phyloP scores from a whole-genome alignment of 768 basidiomycete species.

The Naganishia onofrii region DNA sequence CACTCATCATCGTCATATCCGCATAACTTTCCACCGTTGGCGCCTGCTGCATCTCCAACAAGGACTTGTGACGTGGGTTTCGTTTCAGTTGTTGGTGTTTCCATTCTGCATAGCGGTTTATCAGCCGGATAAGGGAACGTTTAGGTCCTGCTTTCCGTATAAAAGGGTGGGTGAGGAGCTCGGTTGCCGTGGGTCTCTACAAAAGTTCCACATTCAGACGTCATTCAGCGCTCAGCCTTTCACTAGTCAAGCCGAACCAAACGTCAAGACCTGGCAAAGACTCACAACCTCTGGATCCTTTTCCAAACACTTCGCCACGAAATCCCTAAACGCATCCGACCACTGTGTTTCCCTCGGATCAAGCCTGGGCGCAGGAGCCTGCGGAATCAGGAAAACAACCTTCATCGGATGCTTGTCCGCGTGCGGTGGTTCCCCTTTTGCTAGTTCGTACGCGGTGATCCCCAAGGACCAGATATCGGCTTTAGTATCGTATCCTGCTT shows the following conservation, averaged over 20 bases:
- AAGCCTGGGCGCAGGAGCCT: slow-evolving; percentile 85
- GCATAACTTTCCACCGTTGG: slow-evolving; percentile 31
- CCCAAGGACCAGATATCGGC: slow-evolving; percentile 98
- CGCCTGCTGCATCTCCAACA: slow-evolving; percentile 32
- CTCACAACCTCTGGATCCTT: slow-evolving; percentile 67
- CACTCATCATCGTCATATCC: slow-evolving; percentile 71
- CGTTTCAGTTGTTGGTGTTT: slow-evolving; percentile 57
- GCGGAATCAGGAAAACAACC: slow-evolving; percentile 94
- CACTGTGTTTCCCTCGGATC: slow-evolving; percentile 86
- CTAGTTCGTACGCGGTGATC: slow-evolving; percentile 97
- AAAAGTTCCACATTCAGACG: neutral
- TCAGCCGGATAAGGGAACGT: slow-evolving; percentile 76
- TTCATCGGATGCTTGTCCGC: slow-evolving; percentile 93
- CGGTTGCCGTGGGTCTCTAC: slow-evolving; percentile 84
- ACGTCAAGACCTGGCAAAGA: too few species aligned
- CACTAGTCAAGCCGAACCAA: too few species aligned
- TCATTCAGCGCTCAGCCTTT: neutral
- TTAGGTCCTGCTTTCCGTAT: slow-evolving; percentile 80
- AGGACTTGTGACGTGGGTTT: slow-evolving; percentile 50
- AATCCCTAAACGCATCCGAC: slow-evolving; percentile 84
- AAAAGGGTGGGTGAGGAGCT: slow-evolving; percentile 90
- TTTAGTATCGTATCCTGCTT: slow-evolving; percentile 91
- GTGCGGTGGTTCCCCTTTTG: slow-evolving; percentile 91
- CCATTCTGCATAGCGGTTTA: slow-evolving; percentile 80
- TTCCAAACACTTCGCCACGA: slow-evolving; percentile 81